These are phyloP conservation scores for Fragaria vesca DNA, from an alignment of 306 rosid species.

Conservation along the genomic window DNA sequence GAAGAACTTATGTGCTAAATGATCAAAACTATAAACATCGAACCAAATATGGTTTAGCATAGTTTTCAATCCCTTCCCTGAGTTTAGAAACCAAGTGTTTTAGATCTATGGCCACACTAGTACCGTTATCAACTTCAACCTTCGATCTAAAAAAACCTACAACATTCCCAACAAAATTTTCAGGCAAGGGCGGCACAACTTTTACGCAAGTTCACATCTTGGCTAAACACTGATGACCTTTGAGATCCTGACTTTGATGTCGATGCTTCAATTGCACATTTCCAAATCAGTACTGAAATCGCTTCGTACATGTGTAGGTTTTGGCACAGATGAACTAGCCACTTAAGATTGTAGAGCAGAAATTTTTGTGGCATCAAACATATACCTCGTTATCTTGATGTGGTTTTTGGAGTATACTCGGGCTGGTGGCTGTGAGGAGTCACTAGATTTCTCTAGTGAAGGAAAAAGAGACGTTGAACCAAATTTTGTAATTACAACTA, in stretches of 20 bases:
- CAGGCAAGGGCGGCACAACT: slow-evolving; percentile 26
- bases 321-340: neutral
- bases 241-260: neutral
- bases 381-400: slow-evolving; percentile 28
- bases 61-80: slow-evolving; percentile 17
- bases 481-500: neutral
- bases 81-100: slow-evolving; percentile 7
- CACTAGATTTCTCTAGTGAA: neutral
- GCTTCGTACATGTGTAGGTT: slow-evolving; percentile 40
- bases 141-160: slow-evolving; percentile 23
- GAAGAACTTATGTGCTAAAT: too few species aligned
- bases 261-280: slow-evolving; percentile 32
- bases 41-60: neutral
- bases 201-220: slow-evolving; percentile 31
- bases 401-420: neutral
- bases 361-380: slow-evolving; percentile 34
- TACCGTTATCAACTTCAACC: neutral
- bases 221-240: slow-evolving; percentile 31
- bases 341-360: slow-evolving; percentile 31
- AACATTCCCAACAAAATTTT: slow-evolving; percentile 40
- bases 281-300: slow-evolving; percentile 47
- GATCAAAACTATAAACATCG: too few species aligned
- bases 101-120: neutral
- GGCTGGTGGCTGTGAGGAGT: neutral
- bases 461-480: neutral